Conservation (phyloP, 176 grass and related monocot species). For the Cenchrus americanus region DNA sequence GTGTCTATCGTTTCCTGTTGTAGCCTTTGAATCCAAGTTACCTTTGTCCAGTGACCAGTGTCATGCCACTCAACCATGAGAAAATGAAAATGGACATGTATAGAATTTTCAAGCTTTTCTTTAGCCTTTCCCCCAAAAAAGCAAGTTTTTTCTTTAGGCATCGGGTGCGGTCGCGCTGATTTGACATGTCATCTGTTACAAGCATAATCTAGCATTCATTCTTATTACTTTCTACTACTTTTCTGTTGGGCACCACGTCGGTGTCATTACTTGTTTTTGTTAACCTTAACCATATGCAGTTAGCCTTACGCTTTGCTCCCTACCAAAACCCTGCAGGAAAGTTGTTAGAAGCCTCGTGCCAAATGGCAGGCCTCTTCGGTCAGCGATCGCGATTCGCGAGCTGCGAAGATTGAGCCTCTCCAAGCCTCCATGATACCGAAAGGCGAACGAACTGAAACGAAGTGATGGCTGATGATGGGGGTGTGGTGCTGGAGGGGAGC, state of each 20-base stretch:
- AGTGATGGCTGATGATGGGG: slow-evolving; percentile 35
- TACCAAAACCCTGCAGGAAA: slow-evolving; percentile 60
- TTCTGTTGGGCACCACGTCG: slow-evolving; percentile 1
- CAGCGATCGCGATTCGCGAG: slow-evolving; percentile 60
- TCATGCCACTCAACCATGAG: not conserved
- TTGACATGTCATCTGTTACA: slow-evolving; percentile 35
- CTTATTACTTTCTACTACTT: not conserved
- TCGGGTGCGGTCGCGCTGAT: slow-evolving; percentile 21
- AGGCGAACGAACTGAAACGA: slow-evolving; percentile 41
- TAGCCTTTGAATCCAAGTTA: slow-evolving; percentile 34
- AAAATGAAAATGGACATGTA: not conserved
- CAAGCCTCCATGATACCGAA: slow-evolving; percentile 24
- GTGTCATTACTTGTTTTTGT: slow-evolving; percentile 24
- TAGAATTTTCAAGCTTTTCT: not conserved
- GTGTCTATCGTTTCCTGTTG: slow-evolving; percentile 5
- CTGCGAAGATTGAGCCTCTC: slow-evolving; percentile 53
- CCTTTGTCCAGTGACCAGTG: not conserved
- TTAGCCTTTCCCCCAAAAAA: too few relatives aligned
- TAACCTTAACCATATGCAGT: slow-evolving; percentile 18
- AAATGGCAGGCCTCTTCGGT: slow-evolving; percentile 60
- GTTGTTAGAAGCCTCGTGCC: slow-evolving; percentile 71
- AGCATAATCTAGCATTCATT: slow-evolving; percentile 17
- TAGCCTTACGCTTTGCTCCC: slow-evolving; percentile 26
- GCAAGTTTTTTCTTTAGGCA: too few relatives aligned
- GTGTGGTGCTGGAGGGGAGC: slow-evolving; percentile 29